These are phyloP conservation scores for Macroventuria anomochaeta DNA, from an alignment of 2,329 filamentous ascomycete species.

Conservation along the genomic window DNA sequence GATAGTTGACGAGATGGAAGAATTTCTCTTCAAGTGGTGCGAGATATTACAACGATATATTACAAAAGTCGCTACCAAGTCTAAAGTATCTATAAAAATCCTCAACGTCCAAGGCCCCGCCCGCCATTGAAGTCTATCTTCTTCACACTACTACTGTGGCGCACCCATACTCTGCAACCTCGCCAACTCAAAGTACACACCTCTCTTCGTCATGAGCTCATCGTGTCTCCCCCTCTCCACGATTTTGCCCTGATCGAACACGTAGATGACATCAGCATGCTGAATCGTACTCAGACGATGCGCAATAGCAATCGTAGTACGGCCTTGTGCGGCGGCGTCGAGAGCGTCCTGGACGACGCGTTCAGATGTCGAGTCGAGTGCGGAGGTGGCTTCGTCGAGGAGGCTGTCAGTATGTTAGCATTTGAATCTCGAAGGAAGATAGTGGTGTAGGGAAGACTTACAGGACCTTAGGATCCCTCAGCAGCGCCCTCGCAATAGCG, in stretches of 20 bases:
- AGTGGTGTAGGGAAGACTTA: constrained; percentile 71
- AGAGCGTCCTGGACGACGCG: constrained; percentile 81
- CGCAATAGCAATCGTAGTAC: constrained; percentile 94
- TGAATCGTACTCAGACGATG: constrained; percentile 92
- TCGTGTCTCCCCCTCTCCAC: constrained; percentile 87
- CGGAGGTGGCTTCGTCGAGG: constrained; percentile 49
- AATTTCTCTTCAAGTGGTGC: too few species aligned
- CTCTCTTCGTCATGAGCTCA: constrained; percentile 50
- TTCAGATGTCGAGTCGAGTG: constrained; percentile 58
- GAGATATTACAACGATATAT: not conserved
- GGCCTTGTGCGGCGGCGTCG: constrained; percentile 80
- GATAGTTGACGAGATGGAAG: too few species aligned
- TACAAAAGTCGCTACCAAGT: constrained; percentile 11
- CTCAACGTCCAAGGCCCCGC: constrained; percentile 4
- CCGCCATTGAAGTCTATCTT: not conserved
- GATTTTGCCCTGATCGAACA: constrained; percentile 89
- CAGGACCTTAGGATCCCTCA: constrained; percentile 88
- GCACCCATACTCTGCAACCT: constrained; percentile 46
- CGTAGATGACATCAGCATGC: constrained; percentile 92
- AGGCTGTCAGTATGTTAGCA: constrained; percentile 29
- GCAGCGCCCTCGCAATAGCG: constrained; percentile 89
- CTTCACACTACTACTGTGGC: constrained; percentile 30
- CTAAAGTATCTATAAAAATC: not conserved
- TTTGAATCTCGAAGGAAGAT: constrained; percentile 78
- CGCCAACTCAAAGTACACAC: constrained; percentile 51